Base-by-base conservation (phyloP, 257 asterid species). In the Nemophila menziesii region DNA sequence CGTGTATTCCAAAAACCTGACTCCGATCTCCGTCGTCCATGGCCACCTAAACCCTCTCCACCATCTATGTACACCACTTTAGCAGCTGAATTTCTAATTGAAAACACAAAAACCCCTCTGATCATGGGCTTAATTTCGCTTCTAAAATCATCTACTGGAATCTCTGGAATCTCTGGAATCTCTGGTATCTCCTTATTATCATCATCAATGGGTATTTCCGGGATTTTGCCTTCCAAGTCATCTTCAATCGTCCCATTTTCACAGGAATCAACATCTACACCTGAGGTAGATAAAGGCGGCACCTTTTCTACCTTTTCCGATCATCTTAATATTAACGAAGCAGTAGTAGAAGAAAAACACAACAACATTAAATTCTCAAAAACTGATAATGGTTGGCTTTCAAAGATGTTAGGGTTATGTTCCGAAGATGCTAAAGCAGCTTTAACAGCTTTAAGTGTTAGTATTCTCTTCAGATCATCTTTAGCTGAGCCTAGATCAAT, bases 401-500 rank as follows among this genome's bases (percentile, higher is more conserved):
- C 70, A 22, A 80, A 72, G 61, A 33, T 84, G 68, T 62, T 67
- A 70, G 70, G 70, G 21, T 43, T 64, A 14, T 64, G 81, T 51
- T 70, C 82, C 14, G 95, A 80, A 42, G 98, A 84, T 54, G 92
- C 98, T 18, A 84, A 80, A 57, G 92, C 98, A 5, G 92, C 74
- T 33, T 67, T 81, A 34, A 90, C 96, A 33, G 99, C 96, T 45
- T 67, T 85, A 55, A 79, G 93, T 11, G 80, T 90, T 20, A 72
- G 77, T 22, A 63, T 90, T 33, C 51, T 90, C 56, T 90, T 79
- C 54, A 79, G 68, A 58, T 90, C 99, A 8, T 63, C 82, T 29
- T 53, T 90, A 71, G 99, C 99, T 0, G 96, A 84, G 75, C 96
- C 98, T 3, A 81, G 95, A 78, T 85, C 96, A 12, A 90, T 90